phyloP scores from a whole-genome alignment of 2,329 filamentous ascomycete genomes.

The Fusarium mangiferae region DNA sequence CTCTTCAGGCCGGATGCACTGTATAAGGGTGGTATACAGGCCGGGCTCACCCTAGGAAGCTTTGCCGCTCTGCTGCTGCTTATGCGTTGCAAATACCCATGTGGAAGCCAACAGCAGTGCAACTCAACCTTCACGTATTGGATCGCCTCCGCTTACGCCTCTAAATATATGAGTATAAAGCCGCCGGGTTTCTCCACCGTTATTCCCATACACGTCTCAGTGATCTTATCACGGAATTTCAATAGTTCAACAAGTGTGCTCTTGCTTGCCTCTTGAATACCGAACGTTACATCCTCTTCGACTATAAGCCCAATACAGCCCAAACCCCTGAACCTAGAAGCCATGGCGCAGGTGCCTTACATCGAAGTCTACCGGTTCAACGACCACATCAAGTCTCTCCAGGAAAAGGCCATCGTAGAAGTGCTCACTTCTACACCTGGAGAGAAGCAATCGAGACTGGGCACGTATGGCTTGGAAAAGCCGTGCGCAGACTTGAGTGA shows the following conservation, averaged over 20 bases:
- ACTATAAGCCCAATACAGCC: neutral
- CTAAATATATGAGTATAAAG: constrained; percentile 18
- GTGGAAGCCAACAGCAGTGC: constrained; percentile 11
- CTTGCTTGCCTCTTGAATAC: neutral
- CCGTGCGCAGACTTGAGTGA: constrained; percentile 22
- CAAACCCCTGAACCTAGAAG: neutral
- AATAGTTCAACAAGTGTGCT: neutral
- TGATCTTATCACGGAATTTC: neutral
- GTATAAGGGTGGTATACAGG: constrained; percentile 8
- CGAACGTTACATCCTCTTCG: neutral
- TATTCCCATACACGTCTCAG: neutral
- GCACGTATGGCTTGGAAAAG: constrained; percentile 19
- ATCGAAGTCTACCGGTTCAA: constrained; percentile 18
- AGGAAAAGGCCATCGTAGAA: constrained; percentile 24
- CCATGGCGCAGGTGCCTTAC: constrained; percentile 18
- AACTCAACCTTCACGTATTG: neutral
- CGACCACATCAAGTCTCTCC: constrained; percentile 15
- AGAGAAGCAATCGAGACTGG: constrained; percentile 14
- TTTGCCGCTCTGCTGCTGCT: constrained; percentile 13
- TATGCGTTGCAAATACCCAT: constrained; percentile 13
- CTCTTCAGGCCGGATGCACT: constrained; percentile 1
- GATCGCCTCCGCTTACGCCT: constrained; percentile 3
- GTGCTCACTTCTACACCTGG: constrained; percentile 22
- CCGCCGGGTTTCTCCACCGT: neutral
- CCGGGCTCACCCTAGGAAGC: constrained; percentile 17